Conservation (phyloP, 106 monocot species). For the Dioscorea dumetorum region DNA sequence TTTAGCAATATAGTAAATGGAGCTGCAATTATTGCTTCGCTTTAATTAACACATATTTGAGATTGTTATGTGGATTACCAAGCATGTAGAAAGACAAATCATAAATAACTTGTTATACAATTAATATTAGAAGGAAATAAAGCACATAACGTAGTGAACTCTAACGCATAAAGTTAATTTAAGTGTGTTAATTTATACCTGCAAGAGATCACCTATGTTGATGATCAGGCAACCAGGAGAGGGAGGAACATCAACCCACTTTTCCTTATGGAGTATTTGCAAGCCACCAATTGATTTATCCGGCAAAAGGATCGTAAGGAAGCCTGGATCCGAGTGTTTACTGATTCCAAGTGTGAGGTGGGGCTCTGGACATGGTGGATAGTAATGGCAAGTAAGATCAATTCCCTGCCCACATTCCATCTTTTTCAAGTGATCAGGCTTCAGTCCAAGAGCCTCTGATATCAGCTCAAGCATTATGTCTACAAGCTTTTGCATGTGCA, state of each 20-base stretch:
- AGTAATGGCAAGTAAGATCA: slow-evolving; percentile 38
- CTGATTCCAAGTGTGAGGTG: slow-evolving; percentile 50
- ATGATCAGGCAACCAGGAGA: slow-evolving; percentile 44
- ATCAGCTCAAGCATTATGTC: background rate
- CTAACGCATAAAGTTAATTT: too few relatives aligned
- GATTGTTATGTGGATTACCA: too few relatives aligned
- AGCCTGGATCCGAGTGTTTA: slow-evolving; percentile 49
- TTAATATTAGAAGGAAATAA: too few relatives aligned
- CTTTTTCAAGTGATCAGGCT: background rate
- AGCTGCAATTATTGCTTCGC: too few relatives aligned
- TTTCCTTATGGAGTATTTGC: slow-evolving; percentile 40
- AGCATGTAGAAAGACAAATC: too few relatives aligned
- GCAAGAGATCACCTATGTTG: slow-evolving; percentile 73
- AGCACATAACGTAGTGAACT: too few relatives aligned
- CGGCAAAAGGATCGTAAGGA: slow-evolving; percentile 67
- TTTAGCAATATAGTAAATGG: too few relatives aligned
- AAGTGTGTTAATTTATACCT: slow-evolving; percentile 27
- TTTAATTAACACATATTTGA: too few relatives aligned
- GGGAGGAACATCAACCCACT: slow-evolving; percentile 48
- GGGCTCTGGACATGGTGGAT: slow-evolving; percentile 76
- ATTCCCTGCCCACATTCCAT: slow-evolving; percentile 40
- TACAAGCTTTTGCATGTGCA: too few relatives aligned
- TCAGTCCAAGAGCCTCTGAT: slow-evolving; percentile 6
- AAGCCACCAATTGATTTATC: slow-evolving; percentile 54
- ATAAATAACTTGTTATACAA: too few relatives aligned